Evolutionary conservation across 805 yeast species (phyloP).

Genomic region (Metschnikowia gelsemii): DNA sequence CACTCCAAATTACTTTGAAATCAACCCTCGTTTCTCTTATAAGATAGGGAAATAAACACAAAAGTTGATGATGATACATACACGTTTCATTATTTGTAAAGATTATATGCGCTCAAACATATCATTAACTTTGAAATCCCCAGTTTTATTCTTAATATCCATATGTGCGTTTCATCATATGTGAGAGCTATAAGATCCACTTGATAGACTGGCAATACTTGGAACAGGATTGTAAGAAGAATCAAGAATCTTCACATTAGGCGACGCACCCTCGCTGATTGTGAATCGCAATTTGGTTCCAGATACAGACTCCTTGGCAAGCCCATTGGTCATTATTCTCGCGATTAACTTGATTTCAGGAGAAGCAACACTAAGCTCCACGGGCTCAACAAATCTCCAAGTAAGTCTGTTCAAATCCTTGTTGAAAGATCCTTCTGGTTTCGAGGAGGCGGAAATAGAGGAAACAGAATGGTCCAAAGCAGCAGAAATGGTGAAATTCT

Average conservation of each 20-base stretch:
- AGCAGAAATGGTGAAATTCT: slow-evolving; percentile 62
- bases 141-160: no score
- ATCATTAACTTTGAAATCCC: no score
- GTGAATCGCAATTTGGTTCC: slow-evolving; percentile 72
- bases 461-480: slow-evolving; percentile 58
- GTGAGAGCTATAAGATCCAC: slow-evolving; percentile 49
- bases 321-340: slow-evolving; percentile 74
- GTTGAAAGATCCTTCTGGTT: slow-evolving; percentile 90
- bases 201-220: slow-evolving; percentile 46
- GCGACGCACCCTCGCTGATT: slow-evolving; percentile 45
- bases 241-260: slow-evolving; percentile 40
- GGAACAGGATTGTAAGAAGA: slow-evolving; percentile 39
- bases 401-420: slow-evolving; percentile 82
- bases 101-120: background rate
- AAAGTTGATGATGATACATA: background rate
- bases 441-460: slow-evolving; percentile 74
- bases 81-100: background rate
- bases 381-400: slow-evolving; percentile 62
- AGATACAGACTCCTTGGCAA: slow-evolving; percentile 66
- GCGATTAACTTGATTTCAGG: slow-evolving; percentile 67
- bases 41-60: background rate
- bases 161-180: no score
- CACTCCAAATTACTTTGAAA: slow-evolving; percentile 54
- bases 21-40: background rate
- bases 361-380: slow-evolving; percentile 42